Evolutionary conservation across 345 rosid genomes (phyloP).

Genomic region (Raphanus sativus): DNA sequence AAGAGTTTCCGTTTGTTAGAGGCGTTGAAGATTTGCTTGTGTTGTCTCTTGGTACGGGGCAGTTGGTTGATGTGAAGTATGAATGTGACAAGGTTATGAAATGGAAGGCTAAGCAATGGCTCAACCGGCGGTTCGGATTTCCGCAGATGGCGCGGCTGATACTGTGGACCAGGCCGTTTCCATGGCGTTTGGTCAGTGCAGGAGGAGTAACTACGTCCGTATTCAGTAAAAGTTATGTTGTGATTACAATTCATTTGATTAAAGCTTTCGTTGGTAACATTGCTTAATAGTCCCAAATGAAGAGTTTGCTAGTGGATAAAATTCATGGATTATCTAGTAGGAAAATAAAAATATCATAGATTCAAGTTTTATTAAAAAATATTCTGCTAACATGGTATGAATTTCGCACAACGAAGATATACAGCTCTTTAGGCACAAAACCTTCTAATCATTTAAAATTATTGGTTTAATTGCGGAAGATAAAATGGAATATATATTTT

Average conservation of each 20-base stretch:
- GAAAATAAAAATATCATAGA: too few species aligned
- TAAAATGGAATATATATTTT: too few species aligned
- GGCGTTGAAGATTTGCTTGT: constrained; percentile 95
- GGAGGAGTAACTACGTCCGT: constrained; percentile 75
- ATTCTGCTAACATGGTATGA: too few species aligned
- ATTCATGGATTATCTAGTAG: too few species aligned
- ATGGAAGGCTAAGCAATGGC: constrained; percentile 89
- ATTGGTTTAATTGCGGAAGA: too few species aligned
- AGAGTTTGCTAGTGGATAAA: too few species aligned
- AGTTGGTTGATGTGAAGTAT: constrained; percentile 68
- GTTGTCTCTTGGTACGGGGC: constrained; percentile 78
- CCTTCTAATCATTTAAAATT: too few species aligned
- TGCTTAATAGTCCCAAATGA: neutral
- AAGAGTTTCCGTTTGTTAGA: constrained; percentile 93
- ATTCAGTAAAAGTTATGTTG: constrained; percentile 57
- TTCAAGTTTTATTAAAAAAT: too few species aligned
- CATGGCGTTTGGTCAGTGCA: constrained; percentile 78
- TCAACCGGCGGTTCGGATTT: constrained; percentile 76
- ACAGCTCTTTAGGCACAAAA: too few species aligned
- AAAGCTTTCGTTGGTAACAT: neutral
- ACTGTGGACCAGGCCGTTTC: constrained; percentile 91
- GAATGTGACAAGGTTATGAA: constrained; percentile 73
- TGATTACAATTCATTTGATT: too few species aligned
- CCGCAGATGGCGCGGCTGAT: constrained; percentile 74
- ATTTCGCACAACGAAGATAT: too few species aligned